Evolutionary conservation across 352 stramenopile genomes (phyloP).

Genomic region (Albugo candida): DNA sequence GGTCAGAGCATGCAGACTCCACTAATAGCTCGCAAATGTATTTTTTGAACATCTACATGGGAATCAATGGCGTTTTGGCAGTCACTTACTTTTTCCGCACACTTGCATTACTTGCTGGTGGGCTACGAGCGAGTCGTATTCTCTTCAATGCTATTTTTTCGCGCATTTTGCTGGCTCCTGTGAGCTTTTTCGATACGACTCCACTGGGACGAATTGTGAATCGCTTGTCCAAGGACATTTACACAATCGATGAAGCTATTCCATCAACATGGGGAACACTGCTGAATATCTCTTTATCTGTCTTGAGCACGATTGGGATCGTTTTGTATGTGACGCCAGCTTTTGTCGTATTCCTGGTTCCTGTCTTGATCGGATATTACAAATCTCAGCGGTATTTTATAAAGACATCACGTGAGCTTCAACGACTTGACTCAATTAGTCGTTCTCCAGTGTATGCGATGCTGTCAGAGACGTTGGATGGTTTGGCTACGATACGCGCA

Average conservation of each 20-base stretch:
- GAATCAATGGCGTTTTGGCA: conserved; percentile 33
- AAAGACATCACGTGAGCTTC: conserved; percentile 80
- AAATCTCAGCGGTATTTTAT: conserved; percentile 86
- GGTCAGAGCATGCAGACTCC: conserved; percentile 53
- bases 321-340: conserved; percentile 44
- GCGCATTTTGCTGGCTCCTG: conserved; percentile 19
- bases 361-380: conserved; percentile 48
- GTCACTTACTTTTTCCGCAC: conserved; percentile 40
- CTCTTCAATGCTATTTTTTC: conserved; percentile 43
- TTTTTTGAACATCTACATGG: conserved; percentile 75
- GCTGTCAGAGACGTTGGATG: conserved; percentile 85
- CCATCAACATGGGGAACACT: conserved; percentile 13
- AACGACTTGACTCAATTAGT: conserved; percentile 89
- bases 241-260: conserved; percentile 77
- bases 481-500: conserved; percentile 79
- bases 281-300: conserved; percentile 19
- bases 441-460: conserved; percentile 89
- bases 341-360: conserved; percentile 55
- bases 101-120: conserved; percentile 33
- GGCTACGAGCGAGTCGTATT: conserved; percentile 26
- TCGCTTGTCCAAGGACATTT: conserved; percentile 81
- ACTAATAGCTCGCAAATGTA: conserved; percentile 34
- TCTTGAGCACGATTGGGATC: conserved; percentile 38
- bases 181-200: conserved; percentile 73
- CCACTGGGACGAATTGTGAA: conserved; percentile 87